Conservation (phyloP, 495 filamentous ascomycete species). For the Aspergillus funiculosus region DNA sequence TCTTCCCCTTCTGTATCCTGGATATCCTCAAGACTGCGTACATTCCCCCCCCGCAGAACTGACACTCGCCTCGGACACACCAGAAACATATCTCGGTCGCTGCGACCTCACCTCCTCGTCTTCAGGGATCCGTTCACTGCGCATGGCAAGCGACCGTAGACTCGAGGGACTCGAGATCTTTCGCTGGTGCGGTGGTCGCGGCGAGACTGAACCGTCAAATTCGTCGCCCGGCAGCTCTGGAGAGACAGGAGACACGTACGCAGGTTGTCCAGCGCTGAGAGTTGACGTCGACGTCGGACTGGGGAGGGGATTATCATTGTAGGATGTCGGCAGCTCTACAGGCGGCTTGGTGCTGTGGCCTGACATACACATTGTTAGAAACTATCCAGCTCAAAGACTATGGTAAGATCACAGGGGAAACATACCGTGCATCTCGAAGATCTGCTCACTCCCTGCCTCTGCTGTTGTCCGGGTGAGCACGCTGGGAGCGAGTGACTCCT, state of each 20-base stretch:
- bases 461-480: background rate
- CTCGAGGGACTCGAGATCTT: conserved; percentile 16
- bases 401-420: no score
- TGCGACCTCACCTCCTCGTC: background rate
- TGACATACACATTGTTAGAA: conserved; percentile 1
- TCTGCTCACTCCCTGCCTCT: conserved; percentile 5
- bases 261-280: no score
- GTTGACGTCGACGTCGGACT: background rate
- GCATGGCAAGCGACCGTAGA: conserved; percentile 1
- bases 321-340: conserved; percentile 15
- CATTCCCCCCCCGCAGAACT: conserved; percentile 13
- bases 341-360: conserved; percentile 1
- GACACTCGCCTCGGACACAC: conserved; percentile 14
- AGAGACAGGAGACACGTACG: conserved; percentile 12
- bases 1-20: conserved; percentile 2
- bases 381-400: background rate
- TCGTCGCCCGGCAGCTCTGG: no score
- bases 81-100: conserved; percentile 11
- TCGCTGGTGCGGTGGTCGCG: conserved; percentile 11
- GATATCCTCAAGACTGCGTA: conserved; percentile 12
- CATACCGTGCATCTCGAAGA: conserved; percentile 12
- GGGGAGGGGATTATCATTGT: conserved; percentile 1
- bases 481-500: background rate
- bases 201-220: no score
- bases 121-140: background rate